Evolutionary conservation across 768 basidiomycete genomes (phyloP).

Genomic region (Psilocybe tampanensis): DNA sequence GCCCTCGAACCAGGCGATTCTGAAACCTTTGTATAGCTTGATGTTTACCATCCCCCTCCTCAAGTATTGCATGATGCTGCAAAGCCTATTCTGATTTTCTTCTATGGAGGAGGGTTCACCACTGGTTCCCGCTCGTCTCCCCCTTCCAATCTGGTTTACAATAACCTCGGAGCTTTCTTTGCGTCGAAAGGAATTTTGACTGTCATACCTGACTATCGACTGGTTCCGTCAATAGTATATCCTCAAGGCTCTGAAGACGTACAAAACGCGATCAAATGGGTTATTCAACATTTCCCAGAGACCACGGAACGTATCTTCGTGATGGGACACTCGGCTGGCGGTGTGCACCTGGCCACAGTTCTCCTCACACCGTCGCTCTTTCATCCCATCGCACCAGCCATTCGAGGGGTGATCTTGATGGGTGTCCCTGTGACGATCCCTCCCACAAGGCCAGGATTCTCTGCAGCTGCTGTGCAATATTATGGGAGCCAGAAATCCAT

Average conservation of each 20-base stretch:
- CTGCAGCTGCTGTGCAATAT: constrained; percentile 19
- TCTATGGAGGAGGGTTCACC: constrained; percentile 27
- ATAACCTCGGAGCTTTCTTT: constrained; percentile 29
- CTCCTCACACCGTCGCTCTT: constrained; percentile 20
- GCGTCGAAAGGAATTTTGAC: constrained; percentile 27
- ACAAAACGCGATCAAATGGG: constrained; percentile 23
- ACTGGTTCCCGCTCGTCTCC: constrained; percentile 20
- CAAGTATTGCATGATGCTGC: not conserved
- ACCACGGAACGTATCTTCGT: constrained; percentile 9
- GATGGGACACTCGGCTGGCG: constrained; percentile 30
- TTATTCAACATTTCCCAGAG: constrained; percentile 8
- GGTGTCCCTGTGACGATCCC: constrained; percentile 19
- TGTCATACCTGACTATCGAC: constrained; percentile 28
- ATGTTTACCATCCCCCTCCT: constrained; percentile 23
- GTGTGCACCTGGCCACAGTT: constrained; percentile 22
- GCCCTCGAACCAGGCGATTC: not conserved
- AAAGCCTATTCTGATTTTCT: constrained; percentile 24
- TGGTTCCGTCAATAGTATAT: constrained; percentile 24
- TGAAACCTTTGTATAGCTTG: constrained; percentile 17
- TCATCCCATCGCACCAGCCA: constrained; percentile 2
- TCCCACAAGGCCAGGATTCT: constrained; percentile 11
- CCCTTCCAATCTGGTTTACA: constrained; percentile 25
- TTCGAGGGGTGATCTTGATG: constrained; percentile 21
- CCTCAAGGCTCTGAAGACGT: constrained; percentile 28
- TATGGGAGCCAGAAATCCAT: constrained; percentile 22